These are phyloP conservation scores for Colletotrichum abscissum DNA, from an alignment of 2,329 filamentous ascomycete species.

Conservation along the genomic window DNA sequence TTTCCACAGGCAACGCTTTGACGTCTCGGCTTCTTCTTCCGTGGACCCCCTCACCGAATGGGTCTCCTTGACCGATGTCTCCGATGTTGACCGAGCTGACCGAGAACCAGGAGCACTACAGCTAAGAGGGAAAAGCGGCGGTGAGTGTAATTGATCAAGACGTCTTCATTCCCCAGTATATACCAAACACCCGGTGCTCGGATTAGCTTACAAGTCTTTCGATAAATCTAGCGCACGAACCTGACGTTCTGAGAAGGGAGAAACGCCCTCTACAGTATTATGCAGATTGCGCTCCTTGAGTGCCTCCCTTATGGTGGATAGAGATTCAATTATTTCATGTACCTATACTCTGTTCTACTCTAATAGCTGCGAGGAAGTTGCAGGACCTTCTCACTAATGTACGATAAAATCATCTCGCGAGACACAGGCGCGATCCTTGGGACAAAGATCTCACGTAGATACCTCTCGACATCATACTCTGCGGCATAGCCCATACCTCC, in stretches of 20 bases:
- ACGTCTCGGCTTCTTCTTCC: not conserved
- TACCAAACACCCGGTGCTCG: too few relatives aligned
- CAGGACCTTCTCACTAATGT: slow-evolving; percentile 76
- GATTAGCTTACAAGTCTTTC: too few relatives aligned
- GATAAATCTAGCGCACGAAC: too few relatives aligned
- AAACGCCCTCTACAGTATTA: too few relatives aligned
- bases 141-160: too few relatives aligned
- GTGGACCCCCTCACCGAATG: not conserved
- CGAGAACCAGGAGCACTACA: not conserved
- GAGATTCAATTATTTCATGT: too few relatives aligned
- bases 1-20: not conserved
- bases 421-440: slow-evolving; percentile 74
- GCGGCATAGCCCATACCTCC: slow-evolving; percentile 75
- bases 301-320: too few relatives aligned
- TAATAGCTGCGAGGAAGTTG: slow-evolving; percentile 75
- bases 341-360: not conserved
- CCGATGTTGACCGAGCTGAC: not conserved
- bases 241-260: too few relatives aligned
- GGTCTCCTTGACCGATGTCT: not conserved
- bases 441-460: slow-evolving; percentile 72
- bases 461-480: slow-evolving; percentile 74
- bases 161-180: too few relatives aligned
- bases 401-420: slow-evolving; percentile 82
- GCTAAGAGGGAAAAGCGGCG: too few relatives aligned
- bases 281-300: too few relatives aligned